These are phyloP conservation scores for Phytophthora crassamura DNA, from an alignment of 352 stramenopile genomes.

Conservation along the genomic window DNA sequence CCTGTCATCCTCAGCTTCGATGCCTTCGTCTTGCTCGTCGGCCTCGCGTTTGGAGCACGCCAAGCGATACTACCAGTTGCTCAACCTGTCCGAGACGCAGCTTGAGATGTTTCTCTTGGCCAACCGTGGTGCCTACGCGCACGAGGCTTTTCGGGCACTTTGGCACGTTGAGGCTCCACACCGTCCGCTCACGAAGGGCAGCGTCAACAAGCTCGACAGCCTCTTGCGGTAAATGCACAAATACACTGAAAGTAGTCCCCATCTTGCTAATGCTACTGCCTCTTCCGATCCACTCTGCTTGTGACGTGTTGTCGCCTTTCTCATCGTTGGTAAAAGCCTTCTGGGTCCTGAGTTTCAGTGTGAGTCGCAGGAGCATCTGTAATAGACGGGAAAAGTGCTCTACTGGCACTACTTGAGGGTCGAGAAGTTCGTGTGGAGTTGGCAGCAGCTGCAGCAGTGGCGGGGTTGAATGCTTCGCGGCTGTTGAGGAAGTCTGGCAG, in stretches of 20 bases:
- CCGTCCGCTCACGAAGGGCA: conserved; percentile 73
- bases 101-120: conserved; percentile 82
- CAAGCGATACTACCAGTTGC: conserved; percentile 80
- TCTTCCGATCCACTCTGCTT: neutral
- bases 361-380: conserved; percentile 44
- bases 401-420: conserved; percentile 24
- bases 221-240: conserved; percentile 55
- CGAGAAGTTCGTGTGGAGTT: conserved; percentile 17
- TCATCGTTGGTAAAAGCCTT: conserved; percentile 58
- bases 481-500: conserved; percentile 73
- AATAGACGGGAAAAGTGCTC: conserved; percentile 58
- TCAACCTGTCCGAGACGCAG: conserved; percentile 76
- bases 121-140: conserved; percentile 67
- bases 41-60: conserved; percentile 75
- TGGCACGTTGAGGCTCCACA: conserved; percentile 82
- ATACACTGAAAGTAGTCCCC: conserved; percentile 3
- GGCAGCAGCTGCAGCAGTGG: conserved; percentile 11
- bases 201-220: conserved; percentile 87
- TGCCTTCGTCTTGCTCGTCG: conserved; percentile 35
- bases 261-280: neutral
- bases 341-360: conserved; percentile 48
- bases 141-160: conserved; percentile 72
- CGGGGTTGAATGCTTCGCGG: conserved; percentile 64
- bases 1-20: conserved; percentile 24
- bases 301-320: neutral